Evolutionary conservation across 768 basidiomycete genomes (phyloP), one percentile per base, ranked within the genome.

Genomic region (Kwoniella bestiolae): DNA sequence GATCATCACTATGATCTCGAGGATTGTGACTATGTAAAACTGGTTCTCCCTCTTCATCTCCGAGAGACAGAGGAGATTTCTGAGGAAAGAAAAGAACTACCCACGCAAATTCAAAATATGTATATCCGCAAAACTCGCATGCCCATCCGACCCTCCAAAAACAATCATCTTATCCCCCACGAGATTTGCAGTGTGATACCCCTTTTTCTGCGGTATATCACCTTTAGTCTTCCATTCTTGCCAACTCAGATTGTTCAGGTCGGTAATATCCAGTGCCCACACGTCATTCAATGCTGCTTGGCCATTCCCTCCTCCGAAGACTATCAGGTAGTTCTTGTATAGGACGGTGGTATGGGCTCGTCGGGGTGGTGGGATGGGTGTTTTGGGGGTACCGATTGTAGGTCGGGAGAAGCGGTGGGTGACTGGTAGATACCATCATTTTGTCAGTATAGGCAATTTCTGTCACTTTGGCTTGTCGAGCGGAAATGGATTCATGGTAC

Each of bases 231-330:
- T 71, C 50, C 91, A 73, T 67, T 87, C 80, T 45, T 85, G 84
- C 90, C 89, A 90, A 31, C 82, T 82, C 80, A 89, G 81, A 46
- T 79, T 78, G 4, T 83, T 82, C 0, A 71, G 72, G 56, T 83
- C 82, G 34, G 82, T 84, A 0, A 90, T 86, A 63, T 95, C 91
- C 25, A 95, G 83, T 16, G 89, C 87, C 92, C 93, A 95, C 21
- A 94, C 82, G 79, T 96, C 94, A 71, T 91, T 91, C 60, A 96
- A 84, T 0, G 94, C 93, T n/a, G 86, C 86, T 82, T 89, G 84
- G 0, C 94, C 94, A 64, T 92, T 94, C 2, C 94, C 94, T n/a
- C 94, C 93, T 7, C 93, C 94, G 73, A 95, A 96, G 3, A 96
- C 82, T 83, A 90, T 91, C 0, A 97, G 85, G 75, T 86, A 89